A percentile compares a stretch with the other conserved stretches of the same genome.
Evolutionary conservation across 1,139 yeast genomes (phyloP).

Genomic region (Lodderomyces margitis): DNA sequence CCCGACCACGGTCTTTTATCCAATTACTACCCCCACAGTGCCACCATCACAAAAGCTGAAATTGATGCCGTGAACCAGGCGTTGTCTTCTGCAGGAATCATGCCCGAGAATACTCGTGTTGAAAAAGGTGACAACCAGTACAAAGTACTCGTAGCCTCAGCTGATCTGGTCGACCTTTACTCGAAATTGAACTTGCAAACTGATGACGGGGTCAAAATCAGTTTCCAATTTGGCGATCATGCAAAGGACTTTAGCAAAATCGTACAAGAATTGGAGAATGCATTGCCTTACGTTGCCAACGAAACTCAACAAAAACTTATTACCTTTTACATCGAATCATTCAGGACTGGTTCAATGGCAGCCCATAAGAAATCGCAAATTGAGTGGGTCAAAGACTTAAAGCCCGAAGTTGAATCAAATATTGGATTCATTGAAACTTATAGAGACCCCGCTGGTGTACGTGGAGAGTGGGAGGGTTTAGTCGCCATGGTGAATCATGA

Average conservation of each 20-base stretch:
- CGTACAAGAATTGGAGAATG: conserved; percentile 54
- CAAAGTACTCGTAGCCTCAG: conserved; percentile 62
- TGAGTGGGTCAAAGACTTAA: conserved; percentile 83
- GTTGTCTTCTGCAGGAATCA: conserved; percentile 57
- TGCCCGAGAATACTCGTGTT: conserved; percentile 84
- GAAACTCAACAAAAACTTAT: conserved; percentile 68
- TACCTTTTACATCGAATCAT: conserved; percentile 63
- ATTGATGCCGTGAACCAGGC: conserved; percentile 64
- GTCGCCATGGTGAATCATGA: conserved; percentile 92
- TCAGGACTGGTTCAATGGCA: conserved; percentile 78
- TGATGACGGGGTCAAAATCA: conserved; percentile 31
- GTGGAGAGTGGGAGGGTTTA: conserved; percentile 93
- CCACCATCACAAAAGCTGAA: conserved; percentile 54
- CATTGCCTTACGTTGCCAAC: conserved; percentile 66
- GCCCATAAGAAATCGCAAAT: conserved; percentile 84
- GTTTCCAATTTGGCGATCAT: conserved; percentile 78
- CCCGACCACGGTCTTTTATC: conserved; percentile 75
- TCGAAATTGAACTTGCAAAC: conserved; percentile 22
- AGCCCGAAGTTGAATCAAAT: conserved; percentile 81
- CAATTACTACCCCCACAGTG: conserved; percentile 61
- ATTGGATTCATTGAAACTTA: conserved; percentile 91
- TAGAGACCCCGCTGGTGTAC: conserved; percentile 86
- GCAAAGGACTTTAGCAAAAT: conserved; percentile 58
- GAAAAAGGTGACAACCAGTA: conserved; percentile 50
- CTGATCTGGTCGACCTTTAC: conserved; percentile 34